A percentile compares a stretch with the other conserved stretches of the same genome.
These are phyloP conservation scores for Prototheca wickerhamii DNA, from an alignment of 163 green algal species.

Conservation along the genomic window DNA sequence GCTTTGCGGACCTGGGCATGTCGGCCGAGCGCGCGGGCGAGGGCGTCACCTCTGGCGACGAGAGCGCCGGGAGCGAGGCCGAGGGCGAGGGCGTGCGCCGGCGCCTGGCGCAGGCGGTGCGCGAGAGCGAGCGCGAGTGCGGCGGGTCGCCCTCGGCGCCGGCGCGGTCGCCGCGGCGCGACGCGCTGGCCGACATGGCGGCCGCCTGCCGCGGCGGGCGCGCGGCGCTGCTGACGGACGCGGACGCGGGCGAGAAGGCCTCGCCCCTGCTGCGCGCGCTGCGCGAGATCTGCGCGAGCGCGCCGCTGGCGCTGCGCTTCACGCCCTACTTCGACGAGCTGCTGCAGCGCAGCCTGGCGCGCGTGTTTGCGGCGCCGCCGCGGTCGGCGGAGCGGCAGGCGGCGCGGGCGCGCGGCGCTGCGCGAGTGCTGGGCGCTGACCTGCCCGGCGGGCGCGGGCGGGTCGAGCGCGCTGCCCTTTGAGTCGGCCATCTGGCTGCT, in stretches of 20 bases:
- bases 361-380: constrained; percentile 37
- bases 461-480: constrained; percentile 38
- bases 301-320: constrained; percentile 21
- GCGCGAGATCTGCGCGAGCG: constrained; percentile 7
- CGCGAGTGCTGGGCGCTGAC: constrained; percentile 39
- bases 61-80: not conserved
- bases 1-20: constrained; percentile 42
- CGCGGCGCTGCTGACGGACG: too few relatives aligned
- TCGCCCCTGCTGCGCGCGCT: not conserved
- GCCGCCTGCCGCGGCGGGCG: constrained; percentile 7
- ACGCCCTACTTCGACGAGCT: constrained; percentile 42
- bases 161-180: not conserved
- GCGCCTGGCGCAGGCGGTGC: not conserved
- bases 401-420: constrained; percentile 37
- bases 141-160: not conserved
- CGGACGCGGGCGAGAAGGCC: not conserved
- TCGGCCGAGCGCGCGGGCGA: too few relatives aligned
- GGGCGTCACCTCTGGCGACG: too few relatives aligned
- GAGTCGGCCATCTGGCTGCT: constrained; percentile 55
- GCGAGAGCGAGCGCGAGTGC: not conserved
- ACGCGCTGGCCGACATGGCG: constrained; percentile 5
- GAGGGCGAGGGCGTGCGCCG: not conserved
- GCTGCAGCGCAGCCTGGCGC: constrained; percentile 38
- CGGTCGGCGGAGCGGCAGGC: constrained; percentile 36
- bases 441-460: constrained; percentile 16